Conservation (phyloP, 192 early-diverging fungal species). For the Diversispora eburnea region DNA sequence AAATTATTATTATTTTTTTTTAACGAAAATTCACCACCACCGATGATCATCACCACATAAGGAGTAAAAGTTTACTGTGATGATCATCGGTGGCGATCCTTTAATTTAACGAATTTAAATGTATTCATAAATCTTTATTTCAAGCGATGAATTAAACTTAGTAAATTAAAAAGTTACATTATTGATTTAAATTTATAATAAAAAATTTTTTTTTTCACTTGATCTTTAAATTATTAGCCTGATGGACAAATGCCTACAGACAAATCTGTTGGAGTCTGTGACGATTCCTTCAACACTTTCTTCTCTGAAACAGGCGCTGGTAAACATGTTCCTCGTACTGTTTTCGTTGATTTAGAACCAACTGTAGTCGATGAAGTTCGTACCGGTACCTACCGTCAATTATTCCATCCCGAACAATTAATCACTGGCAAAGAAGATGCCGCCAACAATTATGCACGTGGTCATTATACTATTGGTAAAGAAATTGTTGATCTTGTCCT, state of each 20-base stretch:
- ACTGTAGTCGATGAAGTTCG: conserved; percentile 99
- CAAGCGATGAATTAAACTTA: no score
- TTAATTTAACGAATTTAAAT: no score
- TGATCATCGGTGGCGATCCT: no score
- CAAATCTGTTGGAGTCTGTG: conserved; percentile 72
- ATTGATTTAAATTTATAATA: background rate
- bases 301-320: conserved; percentile 98
- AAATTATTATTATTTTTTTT: background rate
- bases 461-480: conserved; percentile 99
- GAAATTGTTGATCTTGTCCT: conserved; percentile 95
- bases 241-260: conserved; percentile 48
- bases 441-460: conserved; percentile 99
- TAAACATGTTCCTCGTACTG: conserved; percentile 98
- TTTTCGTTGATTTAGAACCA: conserved; percentile 97
- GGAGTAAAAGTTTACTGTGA: no score
- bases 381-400: conserved; percentile 93
- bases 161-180: no score
- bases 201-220: background rate
- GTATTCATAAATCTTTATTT: no score
- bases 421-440: conserved; percentile 99
- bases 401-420: conserved; percentile 85
- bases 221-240: conserved; percentile 8
- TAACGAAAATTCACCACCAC: background rate
- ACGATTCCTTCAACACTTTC: conserved; percentile 98
- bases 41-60: no score